Evolutionary conservation across 2,329 filamentous ascomycete genomes (phyloP).

Genomic region (Pestalotiopsis sp.): DNA sequence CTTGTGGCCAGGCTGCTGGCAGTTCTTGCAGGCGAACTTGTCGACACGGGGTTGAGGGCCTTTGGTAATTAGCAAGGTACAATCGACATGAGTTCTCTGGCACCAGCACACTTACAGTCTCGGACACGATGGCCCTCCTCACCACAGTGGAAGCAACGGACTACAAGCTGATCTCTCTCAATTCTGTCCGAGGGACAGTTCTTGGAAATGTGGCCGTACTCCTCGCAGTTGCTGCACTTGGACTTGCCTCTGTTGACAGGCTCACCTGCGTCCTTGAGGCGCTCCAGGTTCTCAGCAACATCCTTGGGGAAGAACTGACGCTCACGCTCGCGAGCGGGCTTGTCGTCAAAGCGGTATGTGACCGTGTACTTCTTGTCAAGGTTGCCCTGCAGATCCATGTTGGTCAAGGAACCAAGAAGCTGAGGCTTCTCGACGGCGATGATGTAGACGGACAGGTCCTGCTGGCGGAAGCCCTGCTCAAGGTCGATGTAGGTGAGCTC

Average conservation of each 20-base stretch:
- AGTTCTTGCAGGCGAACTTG: slow-evolving; percentile 70
- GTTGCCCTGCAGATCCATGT: slow-evolving; percentile 74
- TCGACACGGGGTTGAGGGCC: slow-evolving; percentile 63
- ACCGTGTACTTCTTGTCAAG: slow-evolving; percentile 66
- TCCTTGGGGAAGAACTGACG: slow-evolving; percentile 61
- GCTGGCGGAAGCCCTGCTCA: slow-evolving; percentile 60
- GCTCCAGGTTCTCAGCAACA: slow-evolving; percentile 61
- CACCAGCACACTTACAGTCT: slow-evolving; percentile 58
- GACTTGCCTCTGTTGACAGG: slow-evolving; percentile 60
- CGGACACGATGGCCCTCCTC: slow-evolving; percentile 67
- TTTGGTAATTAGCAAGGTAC: slow-evolving; percentile 24
- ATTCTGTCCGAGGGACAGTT: slow-evolving; percentile 60
- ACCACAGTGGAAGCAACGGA: slow-evolving; percentile 68
- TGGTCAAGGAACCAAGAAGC: slow-evolving; percentile 60
- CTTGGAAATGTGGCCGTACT: slow-evolving; percentile 65
- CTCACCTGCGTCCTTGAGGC: slow-evolving; percentile 68
- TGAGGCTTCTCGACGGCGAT: slow-evolving; percentile 63
- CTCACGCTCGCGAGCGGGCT: slow-evolving; percentile 61
- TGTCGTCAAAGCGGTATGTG: slow-evolving; percentile 61
- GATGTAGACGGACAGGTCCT: slow-evolving; percentile 58
- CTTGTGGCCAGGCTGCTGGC: slow-evolving; percentile 58
- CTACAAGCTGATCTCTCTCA: slow-evolving; percentile 48
- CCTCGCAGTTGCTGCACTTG: slow-evolving; percentile 66
- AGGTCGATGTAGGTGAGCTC: slow-evolving; percentile 61
- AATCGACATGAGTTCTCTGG: background rate